Base-by-base conservation (phyloP, 1,139 yeast species). In the Diutina pseudorugosa region DNA sequence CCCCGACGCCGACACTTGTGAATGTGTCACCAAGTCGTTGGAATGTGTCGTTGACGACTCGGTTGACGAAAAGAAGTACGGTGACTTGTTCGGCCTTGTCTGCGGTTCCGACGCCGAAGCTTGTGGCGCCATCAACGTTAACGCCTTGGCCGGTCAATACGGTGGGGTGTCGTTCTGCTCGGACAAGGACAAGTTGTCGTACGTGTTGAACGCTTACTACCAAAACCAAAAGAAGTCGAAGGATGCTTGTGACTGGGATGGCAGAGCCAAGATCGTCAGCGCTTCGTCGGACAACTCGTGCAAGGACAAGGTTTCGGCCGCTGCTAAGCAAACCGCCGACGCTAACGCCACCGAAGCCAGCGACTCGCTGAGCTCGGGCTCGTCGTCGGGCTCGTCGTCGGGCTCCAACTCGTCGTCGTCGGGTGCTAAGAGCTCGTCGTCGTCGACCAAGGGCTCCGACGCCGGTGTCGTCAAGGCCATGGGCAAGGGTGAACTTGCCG, bases 171-270 rank as follows among this genome's bases (percentile, higher is more conserved):
- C 84, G 5, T 77, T 73, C 74, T 82, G 86, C 66, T 66, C 73
- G 53, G 70, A 76, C 58, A 73, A 78, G 70, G 83, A 80, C 59
- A 75, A 80, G 72, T 78, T 83, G 65, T 79, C 81, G 64, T 83
- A 74, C 64, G 73, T 80, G 54, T 68, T 83, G 63, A 79, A 82
- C 73, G 64, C 71, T 60, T 83, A 84, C 76, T 79, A 79, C 71
- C 58, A 69, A 57, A 69, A 67, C 42, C 72, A 81, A 54, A 76
- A 72, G 59, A 66, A 68, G 55, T 56, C 57, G 55, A 57, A 66
- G 21, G 64, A 72, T 51, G 86, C 86, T 51, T 85, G 94, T 76
- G 77, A 75, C 65, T 85, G 85, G 69, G 66, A 68, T 56, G 93
- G 94, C 57, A 75, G 83, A 55, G 89, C 87, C 52, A 61, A 69